Percentiles rank a stretch among this genome's conserved stretches.
phyloP scores from a whole-genome alignment of 805 yeast species.

The Candida railenensis region DNA sequence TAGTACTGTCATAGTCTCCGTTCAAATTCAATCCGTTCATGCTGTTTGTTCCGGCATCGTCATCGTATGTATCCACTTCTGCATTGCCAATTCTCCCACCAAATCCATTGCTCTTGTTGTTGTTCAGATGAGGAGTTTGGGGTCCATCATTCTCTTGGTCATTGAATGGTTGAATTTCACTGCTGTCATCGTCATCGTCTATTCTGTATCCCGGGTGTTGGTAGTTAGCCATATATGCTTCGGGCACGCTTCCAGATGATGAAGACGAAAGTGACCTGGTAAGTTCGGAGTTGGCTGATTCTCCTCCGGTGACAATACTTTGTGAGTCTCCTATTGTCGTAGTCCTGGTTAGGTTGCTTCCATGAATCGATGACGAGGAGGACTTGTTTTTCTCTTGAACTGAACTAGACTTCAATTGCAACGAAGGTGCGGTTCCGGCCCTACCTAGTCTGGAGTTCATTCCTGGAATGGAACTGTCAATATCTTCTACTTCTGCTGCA shows the following conservation, averaged over 20 bases:
- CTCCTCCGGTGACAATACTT: slow-evolving; percentile 15
- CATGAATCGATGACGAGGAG: neutral
- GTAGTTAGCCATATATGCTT: slow-evolving; percentile 30
- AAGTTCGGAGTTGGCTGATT: slow-evolving; percentile 12
- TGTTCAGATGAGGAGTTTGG: slow-evolving; percentile 6
- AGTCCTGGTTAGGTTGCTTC: neutral
- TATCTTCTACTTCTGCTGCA: slow-evolving; percentile 75
- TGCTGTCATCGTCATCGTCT: slow-evolving; percentile 20
- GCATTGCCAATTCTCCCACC: slow-evolving; percentile 1
- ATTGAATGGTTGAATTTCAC: slow-evolving; percentile 6
- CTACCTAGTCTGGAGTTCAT: slow-evolving; percentile 9
- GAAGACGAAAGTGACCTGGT: slow-evolving; percentile 14
- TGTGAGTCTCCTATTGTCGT: slow-evolving; percentile 12
- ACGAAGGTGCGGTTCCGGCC: slow-evolving; percentile 16
- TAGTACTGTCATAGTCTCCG: slow-evolving; percentile 9
- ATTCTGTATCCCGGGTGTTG: slow-evolving; percentile 41
- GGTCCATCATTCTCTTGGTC: neutral
- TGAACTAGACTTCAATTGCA: slow-evolving; percentile 1
- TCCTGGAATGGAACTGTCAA: slow-evolving; percentile 31
- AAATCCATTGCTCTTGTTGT: slow-evolving; percentile 2
- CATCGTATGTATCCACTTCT: neutral
- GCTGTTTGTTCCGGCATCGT: neutral
- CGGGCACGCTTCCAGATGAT: slow-evolving; percentile 30
- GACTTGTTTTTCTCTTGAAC: neutral
- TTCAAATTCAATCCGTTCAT: neutral